These are phyloP conservation scores for Meyerozyma guilliermondii DNA, from an alignment of 1,139 yeast species.

Conservation along the genomic window DNA sequence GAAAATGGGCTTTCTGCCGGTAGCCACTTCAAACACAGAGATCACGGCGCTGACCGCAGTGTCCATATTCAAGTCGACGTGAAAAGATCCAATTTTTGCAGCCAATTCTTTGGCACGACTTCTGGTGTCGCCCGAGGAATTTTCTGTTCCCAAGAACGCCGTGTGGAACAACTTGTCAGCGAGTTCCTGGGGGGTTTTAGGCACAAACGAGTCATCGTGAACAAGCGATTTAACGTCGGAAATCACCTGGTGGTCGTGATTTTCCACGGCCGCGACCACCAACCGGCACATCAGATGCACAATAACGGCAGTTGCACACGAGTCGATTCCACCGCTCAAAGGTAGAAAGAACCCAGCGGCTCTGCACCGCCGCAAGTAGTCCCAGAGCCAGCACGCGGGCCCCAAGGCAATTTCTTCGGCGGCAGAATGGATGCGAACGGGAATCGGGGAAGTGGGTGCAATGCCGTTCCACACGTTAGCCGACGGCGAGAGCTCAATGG, in stretches of 20 bases:
- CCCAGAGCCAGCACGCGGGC: constrained; percentile 99
- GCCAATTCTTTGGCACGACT: constrained; percentile 78
- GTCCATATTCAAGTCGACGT: constrained; percentile 90
- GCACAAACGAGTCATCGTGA: constrained; percentile 51
- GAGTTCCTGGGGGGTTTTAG: constrained; percentile 69
- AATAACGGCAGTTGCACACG: constrained; percentile 95
- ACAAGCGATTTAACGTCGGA: constrained; percentile 67
- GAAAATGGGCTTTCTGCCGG: constrained; percentile 84
- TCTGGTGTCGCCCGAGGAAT: constrained; percentile 86
- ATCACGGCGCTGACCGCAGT: constrained; percentile 69
- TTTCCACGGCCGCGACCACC: constrained; percentile 61
- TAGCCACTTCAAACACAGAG: constrained; percentile 75
- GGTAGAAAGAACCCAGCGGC: constrained; percentile 93
- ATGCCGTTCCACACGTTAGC: constrained; percentile 55
- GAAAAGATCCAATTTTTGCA: constrained; percentile 76
- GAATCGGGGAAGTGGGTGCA: constrained; percentile 52
- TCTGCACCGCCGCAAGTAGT: constrained; percentile 81
- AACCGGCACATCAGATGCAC: constrained; percentile 91
- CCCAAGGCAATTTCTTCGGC: constrained; percentile 97
- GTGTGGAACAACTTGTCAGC: constrained; percentile 78
- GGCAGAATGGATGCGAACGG: constrained; percentile 66
- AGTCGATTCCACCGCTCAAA: constrained; percentile 93
- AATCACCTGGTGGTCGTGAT: constrained; percentile 70
- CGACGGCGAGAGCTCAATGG: constrained; percentile 57
- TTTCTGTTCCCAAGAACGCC: constrained; percentile 91